A percentile compares a stretch with the other conserved stretches of the same genome.
Conservation (phyloP, 2,329 filamentous ascomycete genomes). For the Dactylellina parvicollis region DNA sequence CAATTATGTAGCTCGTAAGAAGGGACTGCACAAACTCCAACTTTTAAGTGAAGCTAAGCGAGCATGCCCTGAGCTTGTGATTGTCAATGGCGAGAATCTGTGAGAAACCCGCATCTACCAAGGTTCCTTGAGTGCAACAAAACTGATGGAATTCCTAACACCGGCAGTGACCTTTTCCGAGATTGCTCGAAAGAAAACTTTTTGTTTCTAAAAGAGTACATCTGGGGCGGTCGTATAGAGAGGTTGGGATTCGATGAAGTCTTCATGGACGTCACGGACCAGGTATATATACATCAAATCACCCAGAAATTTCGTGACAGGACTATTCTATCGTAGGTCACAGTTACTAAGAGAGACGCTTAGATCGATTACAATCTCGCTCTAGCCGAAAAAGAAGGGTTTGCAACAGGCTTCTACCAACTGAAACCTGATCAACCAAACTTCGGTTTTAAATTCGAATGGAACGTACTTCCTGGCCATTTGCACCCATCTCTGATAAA, state of each 20-base stretch:
- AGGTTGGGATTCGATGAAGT: constrained; percentile 91
- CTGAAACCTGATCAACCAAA: constrained; percentile 78
- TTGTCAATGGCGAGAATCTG: constrained; percentile 87
- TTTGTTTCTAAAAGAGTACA: constrained; percentile 74
- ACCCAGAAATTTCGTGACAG: background rate
- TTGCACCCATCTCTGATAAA: constrained; percentile 64
- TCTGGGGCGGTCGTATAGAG: constrained; percentile 82
- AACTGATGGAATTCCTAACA: background rate
- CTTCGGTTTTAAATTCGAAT: constrained; percentile 81
- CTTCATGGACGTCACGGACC: constrained; percentile 83
- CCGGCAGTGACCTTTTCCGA: constrained; percentile 71
- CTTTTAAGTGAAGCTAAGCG: constrained; percentile 82
- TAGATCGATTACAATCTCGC: constrained; percentile 82
- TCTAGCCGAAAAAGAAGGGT: constrained; percentile 65
- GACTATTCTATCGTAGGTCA: no score
- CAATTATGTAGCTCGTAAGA: constrained; percentile 87
- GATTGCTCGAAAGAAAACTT: constrained; percentile 85
- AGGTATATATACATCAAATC: constrained; percentile 19
- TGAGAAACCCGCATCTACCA: constrained; percentile 59
- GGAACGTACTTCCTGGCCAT: constrained; percentile 73
- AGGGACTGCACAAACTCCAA: constrained; percentile 82
- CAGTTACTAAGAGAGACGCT: no score
- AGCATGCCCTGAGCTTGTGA: constrained; percentile 82
- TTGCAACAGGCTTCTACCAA: constrained; percentile 77
- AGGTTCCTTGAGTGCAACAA: background rate